phyloP scores from a whole-genome alignment of 2,329 filamentous ascomycete species.

The Penicillium crustosum region DNA sequence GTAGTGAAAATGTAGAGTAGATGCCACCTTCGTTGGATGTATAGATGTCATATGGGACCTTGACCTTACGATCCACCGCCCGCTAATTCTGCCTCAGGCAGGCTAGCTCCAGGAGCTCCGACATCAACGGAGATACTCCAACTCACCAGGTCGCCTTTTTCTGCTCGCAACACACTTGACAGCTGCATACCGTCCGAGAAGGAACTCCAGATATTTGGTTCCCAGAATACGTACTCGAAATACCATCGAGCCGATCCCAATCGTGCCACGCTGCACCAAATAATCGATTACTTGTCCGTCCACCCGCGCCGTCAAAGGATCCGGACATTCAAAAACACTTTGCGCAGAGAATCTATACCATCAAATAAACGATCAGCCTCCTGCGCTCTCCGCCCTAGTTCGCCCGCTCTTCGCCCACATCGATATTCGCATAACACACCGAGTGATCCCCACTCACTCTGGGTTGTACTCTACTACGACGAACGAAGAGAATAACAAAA shows the following conservation, averaged over 20 bases:
- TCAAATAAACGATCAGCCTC: background rate
- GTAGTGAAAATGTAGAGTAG: background rate
- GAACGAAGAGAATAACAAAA: conserved; percentile 1
- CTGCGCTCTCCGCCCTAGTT: background rate
- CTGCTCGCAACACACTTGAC: background rate
- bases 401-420: background rate
- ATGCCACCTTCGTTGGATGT: background rate
- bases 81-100: conserved; percentile 24
- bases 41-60: background rate
- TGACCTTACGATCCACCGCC: conserved; percentile 7
- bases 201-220: background rate
- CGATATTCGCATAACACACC: background rate
- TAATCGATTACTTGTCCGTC: conserved; percentile 4
- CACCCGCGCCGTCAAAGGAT: conserved; percentile 1
- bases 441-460: background rate
- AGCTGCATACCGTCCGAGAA: background rate
- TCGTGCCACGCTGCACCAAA: background rate
- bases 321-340: background rate
- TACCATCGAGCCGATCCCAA: background rate
- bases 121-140: conserved; percentile 21
- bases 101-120: conserved; percentile 29
- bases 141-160: conserved; percentile 9
- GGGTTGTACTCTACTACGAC: background rate
- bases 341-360: background rate
- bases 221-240: background rate